phyloP scores from a whole-genome alignment of 2,329 filamentous ascomycete species.

The Chaetomiaceae sp. region DNA sequence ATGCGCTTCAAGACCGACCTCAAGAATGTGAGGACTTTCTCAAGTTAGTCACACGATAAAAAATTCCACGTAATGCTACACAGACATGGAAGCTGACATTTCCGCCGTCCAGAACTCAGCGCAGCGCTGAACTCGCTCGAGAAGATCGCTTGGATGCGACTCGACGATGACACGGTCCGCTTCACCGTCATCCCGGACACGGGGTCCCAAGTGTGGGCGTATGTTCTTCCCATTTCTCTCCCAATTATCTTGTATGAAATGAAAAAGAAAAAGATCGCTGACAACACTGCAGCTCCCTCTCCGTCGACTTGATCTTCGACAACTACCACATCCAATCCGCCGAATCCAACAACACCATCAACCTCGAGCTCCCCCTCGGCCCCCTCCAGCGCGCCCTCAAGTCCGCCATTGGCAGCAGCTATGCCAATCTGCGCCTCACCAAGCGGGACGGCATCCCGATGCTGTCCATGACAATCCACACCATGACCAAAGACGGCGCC shows the following conservation, averaged over 20 bases:
- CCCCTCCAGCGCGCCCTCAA: slow-evolving; percentile 87
- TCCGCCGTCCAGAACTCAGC: slow-evolving; percentile 49
- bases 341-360: slow-evolving; percentile 80
- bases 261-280: too few relatives aligned
- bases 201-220: slow-evolving; percentile 96
- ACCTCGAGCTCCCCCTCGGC: slow-evolving; percentile 88
- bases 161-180: slow-evolving; percentile 80
- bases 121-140: slow-evolving; percentile 63
- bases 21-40: slow-evolving; percentile 61
- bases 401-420: slow-evolving; percentile 75
- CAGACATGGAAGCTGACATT: too few relatives aligned
- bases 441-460: slow-evolving; percentile 87
- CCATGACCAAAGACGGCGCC: slow-evolving; percentile 54
- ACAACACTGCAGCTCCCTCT: slow-evolving; percentile 45
- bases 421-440: slow-evolving; percentile 81
- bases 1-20: slow-evolving; percentile 65
- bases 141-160: slow-evolving; percentile 84
- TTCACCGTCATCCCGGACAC: slow-evolving; percentile 95
- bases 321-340: slow-evolving; percentile 81
- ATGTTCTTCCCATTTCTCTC: slow-evolving; percentile 36
- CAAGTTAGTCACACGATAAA: slow-evolving; percentile 41
- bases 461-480: slow-evolving; percentile 84
- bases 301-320: slow-evolving; percentile 81
- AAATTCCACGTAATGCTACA: too few relatives aligned
- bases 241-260: too few relatives aligned